A percentile compares a stretch with the other conserved stretches of the same genome.
Evolutionary conservation across 495 filamentous ascomycete species (phyloP).

Genomic region (Penicillium mononematosum): DNA sequence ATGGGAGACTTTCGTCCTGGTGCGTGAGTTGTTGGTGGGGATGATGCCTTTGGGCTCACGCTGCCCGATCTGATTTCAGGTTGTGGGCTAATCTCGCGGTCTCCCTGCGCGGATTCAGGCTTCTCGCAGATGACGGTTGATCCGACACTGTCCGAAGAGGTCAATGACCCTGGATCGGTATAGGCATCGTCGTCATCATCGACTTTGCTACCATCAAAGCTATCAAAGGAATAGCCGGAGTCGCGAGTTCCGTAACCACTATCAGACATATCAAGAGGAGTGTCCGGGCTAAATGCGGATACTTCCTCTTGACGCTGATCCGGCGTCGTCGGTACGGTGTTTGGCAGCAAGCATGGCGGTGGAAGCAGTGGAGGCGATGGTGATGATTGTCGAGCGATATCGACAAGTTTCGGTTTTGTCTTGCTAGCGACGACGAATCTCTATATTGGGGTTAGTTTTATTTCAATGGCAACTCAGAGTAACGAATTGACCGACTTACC

Average conservation of each 20-base stretch:
- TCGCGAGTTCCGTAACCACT: constrained; percentile 39
- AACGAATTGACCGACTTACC: constrained; percentile 19
- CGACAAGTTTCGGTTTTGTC: constrained; percentile 42
- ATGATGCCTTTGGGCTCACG: constrained; percentile 20
- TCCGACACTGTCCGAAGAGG: constrained; percentile 31
- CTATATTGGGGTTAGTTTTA: constrained; percentile 22
- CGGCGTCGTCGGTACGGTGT: constrained; percentile 36
- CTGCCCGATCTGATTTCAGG: constrained; percentile 30
- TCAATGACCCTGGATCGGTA: constrained; percentile 33
- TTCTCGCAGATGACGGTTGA: constrained; percentile 32
- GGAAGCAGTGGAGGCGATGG: constrained; percentile 23
- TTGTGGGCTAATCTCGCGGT: constrained; percentile 22
- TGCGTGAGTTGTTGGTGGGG: constrained; percentile 22
- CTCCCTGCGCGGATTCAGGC: constrained; percentile 21
- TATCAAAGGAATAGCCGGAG: constrained; percentile 31
- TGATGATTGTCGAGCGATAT: constrained; percentile 46
- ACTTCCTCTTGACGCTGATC: constrained; percentile 43
- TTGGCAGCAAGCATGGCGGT: constrained; percentile 26
- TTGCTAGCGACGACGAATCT: constrained; percentile 44
- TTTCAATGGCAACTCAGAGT: not conserved
- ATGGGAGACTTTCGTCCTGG: constrained; percentile 28
- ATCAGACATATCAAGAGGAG: constrained; percentile 41
- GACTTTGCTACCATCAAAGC: constrained; percentile 24
- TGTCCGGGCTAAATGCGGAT: constrained; percentile 49
- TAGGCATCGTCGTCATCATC: constrained; percentile 27